phyloP scores from a whole-genome alignment of 176 grass and related monocot genomes.

The Oryza punctata region DNA sequence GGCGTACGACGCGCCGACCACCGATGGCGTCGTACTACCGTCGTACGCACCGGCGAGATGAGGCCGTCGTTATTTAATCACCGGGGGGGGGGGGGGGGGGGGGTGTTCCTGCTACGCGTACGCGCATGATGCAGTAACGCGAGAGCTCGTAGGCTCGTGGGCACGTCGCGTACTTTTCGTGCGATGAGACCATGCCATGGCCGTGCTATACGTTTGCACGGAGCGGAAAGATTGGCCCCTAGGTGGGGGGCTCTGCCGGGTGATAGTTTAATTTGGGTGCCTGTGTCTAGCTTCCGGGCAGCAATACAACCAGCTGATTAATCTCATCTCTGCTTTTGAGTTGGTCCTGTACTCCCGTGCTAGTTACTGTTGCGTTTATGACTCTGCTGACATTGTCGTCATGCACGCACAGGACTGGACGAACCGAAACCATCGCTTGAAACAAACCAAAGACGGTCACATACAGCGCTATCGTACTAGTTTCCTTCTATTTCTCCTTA shows the following conservation, averaged over 20 bases:
- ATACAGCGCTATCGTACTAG: not conserved
- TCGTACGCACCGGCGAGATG: not conserved
- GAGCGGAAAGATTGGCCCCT: not conserved
- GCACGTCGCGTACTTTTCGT: not conserved
- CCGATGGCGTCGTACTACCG: not conserved
- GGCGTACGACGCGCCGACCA: slow-evolving; percentile 30
- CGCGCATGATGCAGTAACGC: not conserved
- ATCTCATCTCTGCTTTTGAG: not conserved
- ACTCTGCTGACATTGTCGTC: not conserved
- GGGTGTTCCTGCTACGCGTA: not conserved
- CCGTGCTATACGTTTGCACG: not conserved
- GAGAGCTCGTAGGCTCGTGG: not conserved
- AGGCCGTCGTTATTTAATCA: not conserved
- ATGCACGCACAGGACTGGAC: not conserved
- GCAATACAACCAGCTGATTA: not conserved
- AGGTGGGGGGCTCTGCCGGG: not conserved
- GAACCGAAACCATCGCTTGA: not conserved
- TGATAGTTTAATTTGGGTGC: not conserved
- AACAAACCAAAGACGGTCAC: not conserved
- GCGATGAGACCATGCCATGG: not conserved
- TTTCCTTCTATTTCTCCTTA: not conserved
- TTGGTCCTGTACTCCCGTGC: not conserved
- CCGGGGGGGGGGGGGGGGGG: too few relatives aligned
- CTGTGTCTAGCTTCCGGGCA: not conserved
- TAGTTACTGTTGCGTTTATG: not conserved